phyloP scores from a whole-genome alignment of 2,329 filamentous ascomycete genomes.

The Clarireedia hainanense region DNA sequence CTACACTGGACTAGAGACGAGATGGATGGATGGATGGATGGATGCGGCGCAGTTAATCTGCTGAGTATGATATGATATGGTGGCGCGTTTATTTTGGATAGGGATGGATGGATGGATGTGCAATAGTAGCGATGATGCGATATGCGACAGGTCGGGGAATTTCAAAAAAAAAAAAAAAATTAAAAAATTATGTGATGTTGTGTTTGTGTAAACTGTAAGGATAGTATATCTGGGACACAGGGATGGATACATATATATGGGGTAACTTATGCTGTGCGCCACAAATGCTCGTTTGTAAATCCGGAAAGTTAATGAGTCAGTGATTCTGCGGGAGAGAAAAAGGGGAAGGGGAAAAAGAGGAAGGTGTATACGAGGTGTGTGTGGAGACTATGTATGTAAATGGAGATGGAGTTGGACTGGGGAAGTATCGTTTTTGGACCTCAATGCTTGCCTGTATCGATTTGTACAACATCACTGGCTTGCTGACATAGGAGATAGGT shows the following conservation, averaged over 20 bases:
- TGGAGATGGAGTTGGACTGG: background rate
- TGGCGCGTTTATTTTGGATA: background rate
- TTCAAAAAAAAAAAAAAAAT: too few relatives aligned
- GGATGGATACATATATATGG: too few relatives aligned
- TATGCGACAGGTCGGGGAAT: background rate
- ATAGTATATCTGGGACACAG: too few relatives aligned
- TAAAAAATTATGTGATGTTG: too few relatives aligned
- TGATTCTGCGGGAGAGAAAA: background rate
- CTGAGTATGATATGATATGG: background rate
- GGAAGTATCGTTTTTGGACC: background rate
- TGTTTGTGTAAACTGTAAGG: too few relatives aligned
- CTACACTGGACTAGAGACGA: background rate
- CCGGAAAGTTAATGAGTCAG: too few relatives aligned
- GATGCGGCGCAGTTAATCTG: background rate
- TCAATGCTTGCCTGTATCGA: background rate
- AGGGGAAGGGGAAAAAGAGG: background rate
- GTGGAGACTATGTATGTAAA: background rate
- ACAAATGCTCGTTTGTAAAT: too few relatives aligned
- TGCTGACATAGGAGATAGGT: background rate
- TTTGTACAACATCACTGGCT: background rate
- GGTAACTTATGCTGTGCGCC: too few relatives aligned
- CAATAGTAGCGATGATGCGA: background rate
- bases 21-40: background rate
- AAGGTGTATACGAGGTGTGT: background rate
- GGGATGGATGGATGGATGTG: background rate